A percentile compares a stretch with the other conserved stretches of the same genome.
phyloP scores from a whole-genome alignment of 768 basidiomycete species.

The Kwoniella europaea region DNA sequence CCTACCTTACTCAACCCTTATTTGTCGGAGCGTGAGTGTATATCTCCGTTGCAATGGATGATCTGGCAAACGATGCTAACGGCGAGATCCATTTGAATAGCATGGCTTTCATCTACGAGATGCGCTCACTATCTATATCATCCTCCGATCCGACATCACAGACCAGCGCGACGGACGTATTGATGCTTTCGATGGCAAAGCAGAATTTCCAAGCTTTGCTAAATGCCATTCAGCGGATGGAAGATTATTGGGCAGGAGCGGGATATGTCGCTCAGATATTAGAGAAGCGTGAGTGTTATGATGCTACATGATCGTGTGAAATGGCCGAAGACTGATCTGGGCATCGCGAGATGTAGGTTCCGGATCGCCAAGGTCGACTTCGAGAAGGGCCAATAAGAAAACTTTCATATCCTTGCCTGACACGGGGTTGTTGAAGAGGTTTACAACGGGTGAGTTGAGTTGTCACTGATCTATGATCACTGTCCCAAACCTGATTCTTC shows the following conservation, averaged over 20 bases:
- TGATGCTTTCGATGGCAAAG: constrained; percentile 44
- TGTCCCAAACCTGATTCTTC: not conserved
- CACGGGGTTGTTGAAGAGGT: constrained; percentile 50
- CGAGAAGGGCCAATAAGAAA: constrained; percentile 23
- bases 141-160: constrained; percentile 9
- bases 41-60: not conserved
- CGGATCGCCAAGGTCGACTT: constrained; percentile 26
- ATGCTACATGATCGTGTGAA: not conserved
- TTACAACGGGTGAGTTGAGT: constrained; percentile 34
- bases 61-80: not conserved
- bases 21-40: constrained; percentile 48
- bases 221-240: constrained; percentile 41
- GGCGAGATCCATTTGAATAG: constrained; percentile 13
- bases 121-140: constrained; percentile 25
- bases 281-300: constrained; percentile 39
- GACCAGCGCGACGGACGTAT: constrained; percentile 39
- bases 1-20: constrained; percentile 47
- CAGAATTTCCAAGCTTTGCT: constrained; percentile 48
- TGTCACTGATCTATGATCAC: not conserved
- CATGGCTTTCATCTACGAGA: constrained; percentile 52
- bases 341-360: constrained; percentile 25
- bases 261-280: constrained; percentile 38
- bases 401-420: constrained; percentile 57
- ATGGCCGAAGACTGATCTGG: not conserved
- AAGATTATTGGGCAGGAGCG: constrained; percentile 49